phyloP scores from a whole-genome alignment of 129 eudicot species.

The Flaveria robusta region DNA sequence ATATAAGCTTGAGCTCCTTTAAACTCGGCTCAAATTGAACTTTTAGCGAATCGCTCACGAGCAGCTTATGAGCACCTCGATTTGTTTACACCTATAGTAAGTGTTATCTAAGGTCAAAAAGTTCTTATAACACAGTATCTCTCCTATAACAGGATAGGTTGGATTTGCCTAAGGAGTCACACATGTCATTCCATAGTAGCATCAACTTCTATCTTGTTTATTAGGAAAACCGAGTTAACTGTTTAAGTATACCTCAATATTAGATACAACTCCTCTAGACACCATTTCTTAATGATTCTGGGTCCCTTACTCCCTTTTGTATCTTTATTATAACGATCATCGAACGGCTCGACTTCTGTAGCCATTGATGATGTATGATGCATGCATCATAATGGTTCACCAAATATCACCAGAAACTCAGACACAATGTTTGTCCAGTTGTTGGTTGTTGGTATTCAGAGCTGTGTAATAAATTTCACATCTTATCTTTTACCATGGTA shows the following conservation, averaged over 20 bases:
- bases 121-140: too few relatives aligned
- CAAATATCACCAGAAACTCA: conserved; percentile 37
- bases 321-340: conserved; percentile 28
- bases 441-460: conserved; percentile 32
- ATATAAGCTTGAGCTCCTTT: background rate
- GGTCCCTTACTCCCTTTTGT: conserved; percentile 26
- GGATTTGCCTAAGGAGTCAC: background rate
- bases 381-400: conserved; percentile 38
- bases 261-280: conserved; percentile 23
- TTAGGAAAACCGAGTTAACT: conserved; percentile 6
- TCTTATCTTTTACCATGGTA: conserved; percentile 23
- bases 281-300: conserved; percentile 24
- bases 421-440: conserved; percentile 30
- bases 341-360: conserved; percentile 40
- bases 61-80: too few relatives aligned
- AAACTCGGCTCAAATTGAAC: background rate
- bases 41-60: background rate
- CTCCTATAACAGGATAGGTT: too few relatives aligned
- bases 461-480: conserved; percentile 9
- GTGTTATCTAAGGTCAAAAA: too few relatives aligned
- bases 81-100: too few relatives aligned
- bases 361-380: conserved; percentile 27
- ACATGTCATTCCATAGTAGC: conserved; percentile 4
- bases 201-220: conserved; percentile 3
- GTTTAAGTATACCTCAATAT: conserved; percentile 17